A percentile compares a stretch with the other conserved stretches of the same genome.
Evolutionary conservation across 495 filamentous ascomycete species (phyloP).

Genomic region (Aspergillus nidulans): DNA sequence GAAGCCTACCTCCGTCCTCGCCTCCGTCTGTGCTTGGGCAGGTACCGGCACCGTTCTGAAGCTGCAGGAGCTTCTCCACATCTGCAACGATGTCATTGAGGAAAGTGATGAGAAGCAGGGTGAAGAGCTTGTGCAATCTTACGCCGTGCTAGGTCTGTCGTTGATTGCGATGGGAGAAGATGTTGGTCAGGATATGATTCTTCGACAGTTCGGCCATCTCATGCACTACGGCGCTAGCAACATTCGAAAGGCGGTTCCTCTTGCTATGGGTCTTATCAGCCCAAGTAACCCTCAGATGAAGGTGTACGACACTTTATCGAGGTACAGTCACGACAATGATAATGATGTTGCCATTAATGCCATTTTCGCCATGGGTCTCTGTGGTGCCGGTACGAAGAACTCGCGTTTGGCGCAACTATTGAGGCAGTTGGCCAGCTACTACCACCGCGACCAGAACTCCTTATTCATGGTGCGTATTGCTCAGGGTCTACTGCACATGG

Average conservation of each 20-base stretch:
- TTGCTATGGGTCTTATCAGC: slow-evolving; percentile 96
- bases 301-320: slow-evolving; percentile 96
- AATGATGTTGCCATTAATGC: slow-evolving; percentile 97
- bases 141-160: slow-evolving; percentile 90
- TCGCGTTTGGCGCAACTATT: slow-evolving; percentile 92
- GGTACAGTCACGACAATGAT: slow-evolving; percentile 98
- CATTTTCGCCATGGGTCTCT: slow-evolving; percentile 98
- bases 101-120: slow-evolving; percentile 88
- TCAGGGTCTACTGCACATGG: slow-evolving; percentile 96
- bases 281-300: slow-evolving; percentile 99
- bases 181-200: slow-evolving; percentile 96
- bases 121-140: slow-evolving; percentile 89
- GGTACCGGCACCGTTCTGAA: slow-evolving; percentile 95
- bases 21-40: slow-evolving; percentile 95
- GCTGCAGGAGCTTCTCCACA: slow-evolving; percentile 90
- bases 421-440: slow-evolving; percentile 93
- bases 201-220: slow-evolving; percentile 93
- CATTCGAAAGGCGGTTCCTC: slow-evolving; percentile 90
- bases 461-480: slow-evolving; percentile 99
- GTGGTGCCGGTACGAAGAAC: slow-evolving; percentile 97
- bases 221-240: slow-evolving; percentile 99
- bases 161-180: slow-evolving; percentile 98
- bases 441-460: slow-evolving; percentile 90
- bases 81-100: slow-evolving; percentile 96
- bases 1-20: slow-evolving; percentile 82